Evolutionary conservation across 108 stramenopile genomes (phyloP), one percentile per base, ranked within the genome.

Genomic region (Pseudonitzschia multiseries): DNA sequence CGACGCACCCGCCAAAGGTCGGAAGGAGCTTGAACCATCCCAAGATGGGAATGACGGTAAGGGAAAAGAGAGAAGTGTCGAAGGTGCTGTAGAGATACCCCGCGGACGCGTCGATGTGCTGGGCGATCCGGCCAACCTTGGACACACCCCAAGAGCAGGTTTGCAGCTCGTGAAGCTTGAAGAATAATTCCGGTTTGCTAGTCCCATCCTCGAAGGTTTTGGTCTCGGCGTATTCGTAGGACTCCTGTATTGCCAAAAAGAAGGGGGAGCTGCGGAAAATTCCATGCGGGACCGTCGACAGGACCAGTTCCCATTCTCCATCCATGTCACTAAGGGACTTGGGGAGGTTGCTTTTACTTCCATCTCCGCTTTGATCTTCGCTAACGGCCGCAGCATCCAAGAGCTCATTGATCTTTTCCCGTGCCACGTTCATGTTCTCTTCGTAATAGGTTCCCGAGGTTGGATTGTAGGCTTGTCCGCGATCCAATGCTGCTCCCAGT

Each of bases 1-100:
- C 77, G 41, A 97, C 94, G 79, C 95, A 96, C 15, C 96, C 96
- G 62, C 96, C 96, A 78, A 97, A 97, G 21, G 96, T 97, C 24
- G 96, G 96, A 2, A 97, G 72, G 6, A 97, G 79, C 69, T 78
- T 72, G 84, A 92, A 94, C 92, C 92, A 97, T 14, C 96, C 96
- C 68, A 97, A 61, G 57, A 97, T 89, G 12, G 96, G 96, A 63
- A 97, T 85, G 26, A 91, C 93, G 0, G 96, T 97, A 68, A 97
- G 79, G 32, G 78, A 76, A 64, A 94, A 92, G 28, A 91, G 81
- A 18, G 80, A 83, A 0, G 95, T 92, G 70, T 94, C 89, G 74
- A 93, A 91, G 73, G 92, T 91, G 40, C 79, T 82, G 76, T 88
- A 93, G 51, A 95, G 65, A 59, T 88, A 89, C 0, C 74, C 70